Base-by-base conservation (phyloP, 345 rosid genomes). In the Lepidium didymum region DNA sequence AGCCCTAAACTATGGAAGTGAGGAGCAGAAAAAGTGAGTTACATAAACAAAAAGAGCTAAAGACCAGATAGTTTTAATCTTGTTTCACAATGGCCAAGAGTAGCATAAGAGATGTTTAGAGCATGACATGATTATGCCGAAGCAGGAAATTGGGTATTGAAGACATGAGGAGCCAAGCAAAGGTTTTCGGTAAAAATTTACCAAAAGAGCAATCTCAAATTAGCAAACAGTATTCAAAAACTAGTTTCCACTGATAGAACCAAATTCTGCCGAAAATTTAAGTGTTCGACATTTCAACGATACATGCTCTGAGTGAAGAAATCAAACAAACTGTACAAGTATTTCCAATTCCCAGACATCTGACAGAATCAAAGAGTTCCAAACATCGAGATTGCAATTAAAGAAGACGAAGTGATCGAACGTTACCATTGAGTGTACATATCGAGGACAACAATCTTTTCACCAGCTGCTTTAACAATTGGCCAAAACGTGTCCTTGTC, bases 341-440 rank as follows among this genome's bases (percentile, higher is more conserved):
- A 3, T 35, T 18, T n/a, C 43, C 12, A 50, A 15, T 4, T 10
- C 35, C 6, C 9, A 13, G 23, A 5, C 9, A 65, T 52, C 13
- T 40, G 29, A 27, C 11, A 9, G 15, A 49, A 7, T 12, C 31
- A 62, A 44, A 1, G 27, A 34, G 37, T 19, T 35, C 60, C 42
- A 29, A 29, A 29, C 33, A 29, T 29, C 27, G 49, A 25, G 46
- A 50, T 25, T 38, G 25, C 50, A 51, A 65, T 52, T 14, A 52
- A 41, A 29, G 27, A 46, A 46, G 15, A 21, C 29, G 21, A 15
- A 2, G 33, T 61, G 57, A 36, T 68, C 41, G n/a, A 7, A 31
- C 15, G 4, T 75, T 77, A 92, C 98, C 98, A 92, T 42, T 92
- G 98, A 35, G 98, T 92, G 76, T 89, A 92, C 98, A 89, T 92